Evolutionary conservation across 805 yeast genomes (phyloP).

Genomic region (Wickerhamiella dianesei): DNA sequence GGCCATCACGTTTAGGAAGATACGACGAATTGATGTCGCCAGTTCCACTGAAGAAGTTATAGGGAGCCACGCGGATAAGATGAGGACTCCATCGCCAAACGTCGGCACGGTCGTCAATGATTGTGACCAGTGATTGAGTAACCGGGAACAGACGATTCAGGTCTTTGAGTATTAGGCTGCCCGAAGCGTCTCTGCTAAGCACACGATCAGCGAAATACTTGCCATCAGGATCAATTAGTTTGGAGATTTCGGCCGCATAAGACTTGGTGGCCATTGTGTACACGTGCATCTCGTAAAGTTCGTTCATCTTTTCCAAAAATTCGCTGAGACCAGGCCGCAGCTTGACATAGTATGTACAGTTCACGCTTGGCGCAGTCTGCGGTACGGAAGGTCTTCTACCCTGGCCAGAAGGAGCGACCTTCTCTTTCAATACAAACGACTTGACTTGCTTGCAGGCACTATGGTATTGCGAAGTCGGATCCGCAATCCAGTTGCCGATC

Average conservation of each 20-base stretch:
- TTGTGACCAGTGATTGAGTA: constrained; percentile 90
- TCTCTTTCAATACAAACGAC: constrained; percentile 68
- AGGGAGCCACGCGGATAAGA: constrained; percentile 83
- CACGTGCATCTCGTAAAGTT: constrained; percentile 76
- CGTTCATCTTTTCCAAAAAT: constrained; percentile 51
- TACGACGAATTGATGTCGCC: constrained; percentile 94
- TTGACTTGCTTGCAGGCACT: constrained; percentile 71
- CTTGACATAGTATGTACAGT: constrained; percentile 84
- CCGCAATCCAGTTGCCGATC: constrained; percentile 90
- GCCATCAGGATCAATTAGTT: constrained; percentile 82
- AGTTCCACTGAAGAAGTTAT: constrained; percentile 89
- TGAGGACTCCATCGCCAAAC: constrained; percentile 98
- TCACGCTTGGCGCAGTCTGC: constrained; percentile 28
- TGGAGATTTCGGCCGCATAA: constrained; percentile 80
- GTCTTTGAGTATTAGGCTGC: constrained; percentile 79
- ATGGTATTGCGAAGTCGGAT: constrained; percentile 72
- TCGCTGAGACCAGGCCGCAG: constrained; percentile 73
- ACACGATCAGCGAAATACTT: constrained; percentile 81
- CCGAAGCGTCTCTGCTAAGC: constrained; percentile 87
- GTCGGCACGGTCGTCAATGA: constrained; percentile 95
- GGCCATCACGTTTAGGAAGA: constrained; percentile 54
- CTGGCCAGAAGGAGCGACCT: constrained; percentile 25
- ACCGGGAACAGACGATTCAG: constrained; percentile 83
- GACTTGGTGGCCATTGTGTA: constrained; percentile 97
- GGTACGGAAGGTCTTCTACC: constrained; percentile 29